Conservation (phyloP, 2,329 filamentous ascomycete species). For the Scedosporium minutisporum region DNA sequence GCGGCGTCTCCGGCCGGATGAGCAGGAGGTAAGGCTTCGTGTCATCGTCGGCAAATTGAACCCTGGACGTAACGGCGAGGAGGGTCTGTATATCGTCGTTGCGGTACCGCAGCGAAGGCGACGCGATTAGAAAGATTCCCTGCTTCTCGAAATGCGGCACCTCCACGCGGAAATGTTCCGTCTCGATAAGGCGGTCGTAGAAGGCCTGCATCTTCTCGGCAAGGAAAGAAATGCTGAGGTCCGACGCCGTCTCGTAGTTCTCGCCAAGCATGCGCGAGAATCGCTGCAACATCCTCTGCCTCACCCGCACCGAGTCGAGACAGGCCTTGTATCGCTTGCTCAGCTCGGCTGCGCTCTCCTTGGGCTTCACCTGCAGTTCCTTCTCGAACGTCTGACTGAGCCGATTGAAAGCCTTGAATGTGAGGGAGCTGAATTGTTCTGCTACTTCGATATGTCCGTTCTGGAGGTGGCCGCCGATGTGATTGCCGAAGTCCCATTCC, state of each 20-base stretch:
- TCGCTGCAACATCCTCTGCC: slow-evolving; percentile 91
- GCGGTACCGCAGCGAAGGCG: slow-evolving; percentile 64
- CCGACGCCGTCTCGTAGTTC: slow-evolving; percentile 91
- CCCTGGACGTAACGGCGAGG: slow-evolving; percentile 57
- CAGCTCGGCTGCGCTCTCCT: slow-evolving; percentile 79
- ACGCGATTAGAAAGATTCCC: slow-evolving; percentile 76
- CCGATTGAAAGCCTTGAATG: slow-evolving; percentile 82
- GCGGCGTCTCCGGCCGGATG: slow-evolving; percentile 66
- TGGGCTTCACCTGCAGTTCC: slow-evolving; percentile 74
- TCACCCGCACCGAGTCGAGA: slow-evolving; percentile 88
- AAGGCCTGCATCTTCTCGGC: slow-evolving; percentile 63
- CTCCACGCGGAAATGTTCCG: slow-evolving; percentile 81
- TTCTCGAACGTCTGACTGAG: slow-evolving; percentile 86
- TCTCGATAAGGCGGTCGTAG: slow-evolving; percentile 68
- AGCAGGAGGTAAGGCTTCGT: slow-evolving; percentile 79
- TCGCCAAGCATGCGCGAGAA: slow-evolving; percentile 87
- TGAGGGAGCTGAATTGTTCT: slow-evolving; percentile 91
- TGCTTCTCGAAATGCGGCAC: slow-evolving; percentile 61
- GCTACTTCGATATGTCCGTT: slow-evolving; percentile 93
- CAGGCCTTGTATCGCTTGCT: slow-evolving; percentile 95
- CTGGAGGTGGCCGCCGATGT: slow-evolving; percentile 82
- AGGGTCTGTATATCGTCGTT: slow-evolving; percentile 78
- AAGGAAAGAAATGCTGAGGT: slow-evolving; percentile 74
- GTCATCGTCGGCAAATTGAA: slow-evolving; percentile 56
- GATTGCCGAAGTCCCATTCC: slow-evolving; percentile 96